Evolutionary conservation across 768 basidiomycete species (phyloP).

Genomic region (Pisolithus microcarpus): DNA sequence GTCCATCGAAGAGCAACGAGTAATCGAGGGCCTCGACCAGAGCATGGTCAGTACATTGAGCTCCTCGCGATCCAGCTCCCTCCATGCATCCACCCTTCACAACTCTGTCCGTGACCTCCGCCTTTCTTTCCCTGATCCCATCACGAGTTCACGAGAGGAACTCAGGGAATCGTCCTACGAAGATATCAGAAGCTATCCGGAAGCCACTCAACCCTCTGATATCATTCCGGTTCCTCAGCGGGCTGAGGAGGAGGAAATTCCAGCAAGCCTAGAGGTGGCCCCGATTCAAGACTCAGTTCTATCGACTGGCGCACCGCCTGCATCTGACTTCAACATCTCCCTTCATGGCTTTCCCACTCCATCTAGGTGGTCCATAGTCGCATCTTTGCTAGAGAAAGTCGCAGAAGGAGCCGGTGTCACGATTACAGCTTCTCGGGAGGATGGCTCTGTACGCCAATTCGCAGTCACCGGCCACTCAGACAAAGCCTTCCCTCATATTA

Average conservation of each 20-base stretch:
- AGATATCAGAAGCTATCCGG: conserved; percentile 37
- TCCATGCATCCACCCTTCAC: conserved; percentile 48
- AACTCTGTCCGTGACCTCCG: conserved; percentile 66
- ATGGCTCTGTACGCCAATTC: conserved; percentile 19
- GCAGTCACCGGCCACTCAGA: conserved; percentile 20
- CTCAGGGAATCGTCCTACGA: conserved; percentile 51
- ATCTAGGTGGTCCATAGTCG: conserved; percentile 56
- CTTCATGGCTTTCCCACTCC: conserved; percentile 59
- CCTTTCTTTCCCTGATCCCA: conserved; percentile 78
- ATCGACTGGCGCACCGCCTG: conserved; percentile 13
- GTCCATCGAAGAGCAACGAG: conserved; percentile 55
- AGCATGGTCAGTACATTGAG: conserved; percentile 76
- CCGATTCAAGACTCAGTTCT: conserved; percentile 27
- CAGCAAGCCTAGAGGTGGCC: conserved; percentile 14
- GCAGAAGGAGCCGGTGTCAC: conserved; percentile 31
- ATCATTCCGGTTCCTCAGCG: conserved; percentile 9
- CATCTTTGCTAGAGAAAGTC: conserved; percentile 51
- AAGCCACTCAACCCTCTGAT: conserved; percentile 19
- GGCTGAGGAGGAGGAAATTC: conserved; percentile 28
- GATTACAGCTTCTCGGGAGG: conserved; percentile 15
- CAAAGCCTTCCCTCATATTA: conserved; percentile 22
- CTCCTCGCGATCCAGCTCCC: conserved; percentile 61
- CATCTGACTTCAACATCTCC: conserved; percentile 49
- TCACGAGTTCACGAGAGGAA: conserved; percentile 63
- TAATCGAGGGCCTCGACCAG: conserved; percentile 73